phyloP scores from a whole-genome alignment of 1,284 basidiomycete species.

The Cystobasidium sp. region DNA sequence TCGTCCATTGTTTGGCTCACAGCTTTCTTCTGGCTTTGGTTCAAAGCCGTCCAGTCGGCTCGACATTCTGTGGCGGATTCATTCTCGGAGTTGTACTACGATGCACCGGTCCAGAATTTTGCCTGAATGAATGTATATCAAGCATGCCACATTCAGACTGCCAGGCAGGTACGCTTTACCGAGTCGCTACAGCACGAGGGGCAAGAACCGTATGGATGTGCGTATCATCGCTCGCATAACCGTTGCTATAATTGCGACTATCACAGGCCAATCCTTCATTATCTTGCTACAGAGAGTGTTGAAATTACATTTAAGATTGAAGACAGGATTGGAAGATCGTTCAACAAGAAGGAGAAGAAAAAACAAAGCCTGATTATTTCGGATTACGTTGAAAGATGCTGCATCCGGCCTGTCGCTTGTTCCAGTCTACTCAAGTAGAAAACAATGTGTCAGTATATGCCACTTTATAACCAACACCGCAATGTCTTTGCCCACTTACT shows the following conservation, averaged over 20 bases:
- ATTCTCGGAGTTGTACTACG: too few relatives aligned
- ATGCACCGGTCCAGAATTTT: too few relatives aligned
- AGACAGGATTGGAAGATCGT: too few relatives aligned
- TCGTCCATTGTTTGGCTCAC: slow-evolving; percentile 12
- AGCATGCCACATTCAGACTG: too few relatives aligned
- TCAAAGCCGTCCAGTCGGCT: background rate
- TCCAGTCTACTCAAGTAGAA: slow-evolving; percentile 22
- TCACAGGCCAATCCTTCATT: background rate
- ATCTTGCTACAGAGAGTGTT: slow-evolving; percentile 7
- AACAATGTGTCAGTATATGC: background rate
- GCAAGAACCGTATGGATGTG: too few relatives aligned
- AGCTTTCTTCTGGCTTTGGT: background rate
- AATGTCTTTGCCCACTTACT: slow-evolving; percentile 12
- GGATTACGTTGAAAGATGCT: slow-evolving; percentile 20
- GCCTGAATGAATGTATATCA: too few relatives aligned
- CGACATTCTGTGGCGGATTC: too few relatives aligned
- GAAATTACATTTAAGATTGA: background rate
- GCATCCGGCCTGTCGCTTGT: slow-evolving; percentile 10
- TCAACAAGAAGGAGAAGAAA: background rate
- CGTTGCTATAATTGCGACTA: too few relatives aligned
- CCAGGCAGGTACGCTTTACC: too few relatives aligned
- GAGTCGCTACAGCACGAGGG: too few relatives aligned
- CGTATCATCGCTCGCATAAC: too few relatives aligned
- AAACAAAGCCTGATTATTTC: background rate
- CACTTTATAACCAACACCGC: too few relatives aligned